These are phyloP conservation scores for Auricularia heimuer DNA, from an alignment of 768 basidiomycete species.

Conservation along the genomic window DNA sequence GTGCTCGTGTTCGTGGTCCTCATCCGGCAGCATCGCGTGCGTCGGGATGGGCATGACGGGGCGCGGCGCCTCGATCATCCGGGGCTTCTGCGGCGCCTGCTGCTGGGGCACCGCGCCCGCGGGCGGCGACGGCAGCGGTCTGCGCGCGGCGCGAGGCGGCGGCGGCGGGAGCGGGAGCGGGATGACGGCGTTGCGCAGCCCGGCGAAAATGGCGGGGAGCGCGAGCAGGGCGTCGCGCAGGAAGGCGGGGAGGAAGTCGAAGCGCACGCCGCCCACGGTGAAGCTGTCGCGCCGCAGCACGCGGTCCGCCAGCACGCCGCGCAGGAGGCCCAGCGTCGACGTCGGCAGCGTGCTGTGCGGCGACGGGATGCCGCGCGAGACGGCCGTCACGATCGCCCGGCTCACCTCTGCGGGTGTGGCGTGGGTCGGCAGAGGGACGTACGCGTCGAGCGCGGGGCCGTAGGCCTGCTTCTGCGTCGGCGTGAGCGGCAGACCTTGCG, in stretches of 20 bases:
- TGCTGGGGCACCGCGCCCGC: neutral
- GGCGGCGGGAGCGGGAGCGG: slow-evolving; percentile 34
- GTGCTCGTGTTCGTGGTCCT: neutral
- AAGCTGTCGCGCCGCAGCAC: slow-evolving; percentile 11
- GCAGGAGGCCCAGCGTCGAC: slow-evolving; percentile 49
- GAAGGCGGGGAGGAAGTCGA: slow-evolving; percentile 39
- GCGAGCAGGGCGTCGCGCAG: slow-evolving; percentile 56
- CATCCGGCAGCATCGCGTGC: neutral
- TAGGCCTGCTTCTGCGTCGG: slow-evolving; percentile 65
- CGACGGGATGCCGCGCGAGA: slow-evolving; percentile 28
- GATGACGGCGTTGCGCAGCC: slow-evolving; percentile 50
- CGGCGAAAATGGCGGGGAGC: slow-evolving; percentile 56
- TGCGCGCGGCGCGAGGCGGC: neutral
- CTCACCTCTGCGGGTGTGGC: neutral
- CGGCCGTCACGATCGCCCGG: neutral
- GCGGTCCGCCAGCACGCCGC: slow-evolving; percentile 45
- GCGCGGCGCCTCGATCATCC: neutral
- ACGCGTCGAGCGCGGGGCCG: slow-evolving; percentile 53
- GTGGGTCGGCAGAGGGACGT: neutral
- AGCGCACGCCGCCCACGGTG: neutral
- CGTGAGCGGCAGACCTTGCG: slow-evolving; percentile 47
- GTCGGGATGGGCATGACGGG: neutral
- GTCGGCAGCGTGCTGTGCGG: slow-evolving; percentile 45
- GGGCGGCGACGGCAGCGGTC: neutral
- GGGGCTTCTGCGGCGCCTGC: neutral